These are phyloP conservation scores for Funneliformis geosporum DNA, from an alignment of 192 early-diverging fungal genomes.

Conservation along the genomic window DNA sequence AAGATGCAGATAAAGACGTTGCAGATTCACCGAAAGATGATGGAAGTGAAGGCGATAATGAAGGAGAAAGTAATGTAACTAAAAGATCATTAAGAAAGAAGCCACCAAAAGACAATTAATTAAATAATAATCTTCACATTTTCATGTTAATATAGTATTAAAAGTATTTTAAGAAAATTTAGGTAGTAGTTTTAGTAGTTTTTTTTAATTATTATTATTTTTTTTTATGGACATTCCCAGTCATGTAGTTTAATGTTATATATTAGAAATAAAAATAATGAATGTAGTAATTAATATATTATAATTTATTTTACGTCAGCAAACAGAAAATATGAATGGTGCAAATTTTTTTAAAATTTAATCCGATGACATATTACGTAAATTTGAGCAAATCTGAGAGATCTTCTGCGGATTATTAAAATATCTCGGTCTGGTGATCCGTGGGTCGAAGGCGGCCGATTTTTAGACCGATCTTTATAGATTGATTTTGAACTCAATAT, in stretches of 20 bases:
- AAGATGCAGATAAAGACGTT: conserved; percentile 9
- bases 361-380: too few species aligned
- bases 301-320: too few species aligned
- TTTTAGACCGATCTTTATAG: too few species aligned
- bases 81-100: conserved; percentile 8
- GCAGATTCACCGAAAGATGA: background rate
- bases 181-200: background rate
- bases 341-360: too few species aligned
- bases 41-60: conserved; percentile 24
- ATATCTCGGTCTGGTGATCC: too few species aligned
- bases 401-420: too few species aligned
- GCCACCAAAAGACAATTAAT: conserved; percentile 15
- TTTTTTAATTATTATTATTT: background rate
- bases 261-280: background rate
- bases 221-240: background rate
- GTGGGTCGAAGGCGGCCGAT: too few species aligned
- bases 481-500: too few species aligned
- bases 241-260: background rate
- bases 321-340: too few species aligned
- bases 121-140: background rate
- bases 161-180: background rate
- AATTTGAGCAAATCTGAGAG: too few species aligned
- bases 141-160: background rate
- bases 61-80: conserved; percentile 9
- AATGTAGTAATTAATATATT: too few species aligned